A percentile compares a stretch with the other conserved stretches of the same genome.
Evolutionary conservation across 2,329 filamentous ascomycete genomes (phyloP).

Genomic region (Microcyclospora pomicola): DNA sequence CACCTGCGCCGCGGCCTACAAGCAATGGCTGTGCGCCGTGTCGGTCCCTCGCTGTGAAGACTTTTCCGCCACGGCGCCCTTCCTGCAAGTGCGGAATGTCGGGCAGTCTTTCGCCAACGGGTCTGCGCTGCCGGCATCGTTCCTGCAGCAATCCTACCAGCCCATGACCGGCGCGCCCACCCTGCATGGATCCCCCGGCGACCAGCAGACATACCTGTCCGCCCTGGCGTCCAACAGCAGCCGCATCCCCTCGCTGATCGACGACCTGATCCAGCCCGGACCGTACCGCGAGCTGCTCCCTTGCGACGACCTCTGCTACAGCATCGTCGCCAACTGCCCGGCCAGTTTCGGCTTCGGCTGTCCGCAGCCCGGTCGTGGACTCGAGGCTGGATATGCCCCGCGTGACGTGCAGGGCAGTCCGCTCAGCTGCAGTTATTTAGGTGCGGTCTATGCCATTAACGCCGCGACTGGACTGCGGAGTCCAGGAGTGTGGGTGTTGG

Average conservation of each 20-base stretch:
- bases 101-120: conserved; percentile 29
- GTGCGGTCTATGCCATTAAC: conserved; percentile 22
- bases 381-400: conserved; percentile 39
- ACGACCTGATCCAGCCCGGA: conserved; percentile 57
- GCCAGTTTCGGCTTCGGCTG: conserved; percentile 62
- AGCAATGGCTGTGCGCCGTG: conserved; percentile 87
- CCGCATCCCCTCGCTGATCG: conserved; percentile 32
- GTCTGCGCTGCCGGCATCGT: conserved; percentile 11
- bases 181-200: conserved; percentile 15
- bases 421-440: conserved; percentile 24
- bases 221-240: conserved; percentile 20
- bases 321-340: conserved; percentile 74
- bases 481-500: conserved; percentile 2
- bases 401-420: conserved; percentile 10
- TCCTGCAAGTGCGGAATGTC: conserved; percentile 57
- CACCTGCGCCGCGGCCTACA: conserved; percentile 71
- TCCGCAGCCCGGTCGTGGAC: conserved; percentile 38
- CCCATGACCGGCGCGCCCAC: conserved; percentile 23
- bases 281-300: conserved; percentile 91
- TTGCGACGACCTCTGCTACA: conserved; percentile 76
- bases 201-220: conserved; percentile 18
- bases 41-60: conserved; percentile 87
- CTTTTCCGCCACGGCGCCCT: conserved; percentile 45
- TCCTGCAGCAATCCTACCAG: conserved; percentile 14
- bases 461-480: background rate